A percentile compares a stretch with the other conserved stretches of the same genome.
These are phyloP conservation scores for Climacium dendroides DNA, from an alignment of 225 moss, liverwort and hornwort species.

Conservation along the genomic window DNA sequence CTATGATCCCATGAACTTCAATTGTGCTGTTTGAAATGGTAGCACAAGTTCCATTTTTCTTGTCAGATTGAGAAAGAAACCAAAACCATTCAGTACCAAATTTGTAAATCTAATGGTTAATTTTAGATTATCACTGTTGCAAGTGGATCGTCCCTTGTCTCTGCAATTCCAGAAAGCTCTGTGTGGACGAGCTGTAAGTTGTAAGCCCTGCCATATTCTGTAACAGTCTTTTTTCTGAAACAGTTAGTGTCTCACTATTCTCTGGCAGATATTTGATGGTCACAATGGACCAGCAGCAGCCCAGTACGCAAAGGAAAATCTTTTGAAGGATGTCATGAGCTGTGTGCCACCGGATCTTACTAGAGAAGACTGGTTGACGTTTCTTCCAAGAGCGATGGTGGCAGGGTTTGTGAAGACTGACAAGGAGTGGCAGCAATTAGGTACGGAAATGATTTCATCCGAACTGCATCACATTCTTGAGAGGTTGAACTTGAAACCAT, in stretches of 20 bases:
- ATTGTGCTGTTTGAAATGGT: not conserved
- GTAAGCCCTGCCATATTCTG: not conserved
- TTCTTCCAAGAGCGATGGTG: slow-evolving; percentile 65
- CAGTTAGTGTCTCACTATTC: not conserved
- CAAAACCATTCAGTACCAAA: not conserved
- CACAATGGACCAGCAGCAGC: slow-evolving; percentile 82
- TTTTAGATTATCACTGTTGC: not conserved
- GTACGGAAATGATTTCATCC: not conserved
- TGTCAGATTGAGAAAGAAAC: not conserved
- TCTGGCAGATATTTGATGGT: slow-evolving; percentile 57
- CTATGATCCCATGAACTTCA: too few relatives aligned
- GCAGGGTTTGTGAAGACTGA: slow-evolving; percentile 91
- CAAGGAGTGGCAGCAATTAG: slow-evolving; percentile 65
- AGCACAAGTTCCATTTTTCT: not conserved
- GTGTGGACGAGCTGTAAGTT: not conserved
- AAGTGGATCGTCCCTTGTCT: not conserved
- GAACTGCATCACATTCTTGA: not conserved
- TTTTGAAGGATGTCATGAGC: slow-evolving; percentile 64
- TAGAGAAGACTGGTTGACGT: slow-evolving; percentile 52
- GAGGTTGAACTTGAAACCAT: not conserved
- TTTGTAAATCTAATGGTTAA: not conserved
- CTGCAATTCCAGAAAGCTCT: not conserved
- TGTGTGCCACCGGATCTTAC: slow-evolving; percentile 45
- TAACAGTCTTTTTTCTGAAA: not conserved
- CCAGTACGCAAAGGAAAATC: slow-evolving; percentile 48